These are phyloP conservation scores for Metschnikowia cerradonensis DNA, from an alignment of 805 yeast species.

Conservation along the genomic window DNA sequence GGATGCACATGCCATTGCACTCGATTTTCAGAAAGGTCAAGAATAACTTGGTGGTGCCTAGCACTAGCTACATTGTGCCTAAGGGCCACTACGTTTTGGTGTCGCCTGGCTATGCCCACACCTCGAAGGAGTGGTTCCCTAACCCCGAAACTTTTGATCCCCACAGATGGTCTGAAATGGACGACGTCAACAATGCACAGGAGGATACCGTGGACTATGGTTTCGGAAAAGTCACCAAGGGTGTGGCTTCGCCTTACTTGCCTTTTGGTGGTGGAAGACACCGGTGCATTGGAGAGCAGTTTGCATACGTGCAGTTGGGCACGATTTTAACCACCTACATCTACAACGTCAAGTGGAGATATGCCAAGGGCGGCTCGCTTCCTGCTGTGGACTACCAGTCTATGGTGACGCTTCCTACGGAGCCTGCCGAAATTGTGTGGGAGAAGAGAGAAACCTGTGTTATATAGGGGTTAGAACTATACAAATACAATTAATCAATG, in stretches of 20 bases:
- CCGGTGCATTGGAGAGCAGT: slow-evolving; percentile 98
- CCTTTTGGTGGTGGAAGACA: slow-evolving; percentile 99
- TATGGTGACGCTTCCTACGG: slow-evolving; percentile 88
- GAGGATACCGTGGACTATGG: slow-evolving; percentile 77
- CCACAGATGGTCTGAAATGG: slow-evolving; percentile 66
- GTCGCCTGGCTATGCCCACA: slow-evolving; percentile 89
- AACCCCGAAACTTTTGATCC: slow-evolving; percentile 71
- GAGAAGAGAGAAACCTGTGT: slow-evolving; percentile 54
- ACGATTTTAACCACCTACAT: slow-evolving; percentile 72
- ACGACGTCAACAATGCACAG: slow-evolving; percentile 30
- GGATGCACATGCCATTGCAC: slow-evolving; percentile 95
- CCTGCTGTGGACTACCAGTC: slow-evolving; percentile 77
- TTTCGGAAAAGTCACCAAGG: slow-evolving; percentile 94
- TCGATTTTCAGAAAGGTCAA: slow-evolving; percentile 90
- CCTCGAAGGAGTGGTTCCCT: slow-evolving; percentile 74
- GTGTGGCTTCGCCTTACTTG: slow-evolving; percentile 91
- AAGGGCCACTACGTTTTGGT: slow-evolving; percentile 85
- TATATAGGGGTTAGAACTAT: slow-evolving; percentile 13
- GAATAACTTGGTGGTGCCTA: slow-evolving; percentile 74
- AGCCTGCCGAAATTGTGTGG: slow-evolving; percentile 70
- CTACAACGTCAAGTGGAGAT: slow-evolving; percentile 73
- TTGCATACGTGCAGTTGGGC: slow-evolving; percentile 91
- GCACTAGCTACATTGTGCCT: slow-evolving; percentile 77
- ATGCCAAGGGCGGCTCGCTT: slow-evolving; percentile 36
- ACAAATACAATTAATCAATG: too few relatives aligned